Evolutionary conservation across 2,329 filamentous ascomycete species (phyloP), one percentile per base, ranked within the genome.

Genomic region (Lecanoromycetidae sp.): DNA sequence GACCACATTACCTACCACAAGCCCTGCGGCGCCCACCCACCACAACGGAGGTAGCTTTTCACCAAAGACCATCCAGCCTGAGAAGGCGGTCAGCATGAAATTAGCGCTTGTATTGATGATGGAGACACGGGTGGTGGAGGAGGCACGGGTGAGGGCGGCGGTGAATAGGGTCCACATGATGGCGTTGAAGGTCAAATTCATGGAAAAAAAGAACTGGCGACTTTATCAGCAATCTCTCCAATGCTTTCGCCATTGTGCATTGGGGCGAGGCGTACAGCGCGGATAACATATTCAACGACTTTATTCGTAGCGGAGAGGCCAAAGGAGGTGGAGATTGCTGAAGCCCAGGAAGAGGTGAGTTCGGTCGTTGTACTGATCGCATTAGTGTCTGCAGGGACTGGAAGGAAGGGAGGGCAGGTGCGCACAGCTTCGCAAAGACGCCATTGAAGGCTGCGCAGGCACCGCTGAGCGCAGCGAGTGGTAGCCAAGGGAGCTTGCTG

Each of bases 31-130:
- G 2, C 77, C 77, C 8, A 79, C 54, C 74, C 75, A 80, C 77
- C 77, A 81, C 42, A 77, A 58, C 15, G 68, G 70, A 1, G 71
- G 70, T 35, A 81, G 61, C 7, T 63, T 57, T 59, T 81, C 77
- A 4, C 64, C 62, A 55, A 81, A 81, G 7, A 81, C 69, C 32
- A 75, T 50, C 58, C 71, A 68, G 0, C 77, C 76, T 43, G 80
- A 60, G 5, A 80, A 38, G 0, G 77, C 77, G 1, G 77, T 80
- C 41, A 79, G 60, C 51, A 80, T 66, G 61, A 81, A 81, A 56
- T 81, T 81, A 2, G 76, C 70, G 43, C 72, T 72, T 13, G 78
- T 80, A 54, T 81, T 81, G 47, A 80, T 76, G 51, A 81, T 73
- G 43, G 71, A 74, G 47, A 80, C 77, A 46, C 76, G 75, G 2